Evolutionary conservation across 2,329 filamentous ascomycete genomes (phyloP).

Genomic region (Sporothrix curviconia): DNA sequence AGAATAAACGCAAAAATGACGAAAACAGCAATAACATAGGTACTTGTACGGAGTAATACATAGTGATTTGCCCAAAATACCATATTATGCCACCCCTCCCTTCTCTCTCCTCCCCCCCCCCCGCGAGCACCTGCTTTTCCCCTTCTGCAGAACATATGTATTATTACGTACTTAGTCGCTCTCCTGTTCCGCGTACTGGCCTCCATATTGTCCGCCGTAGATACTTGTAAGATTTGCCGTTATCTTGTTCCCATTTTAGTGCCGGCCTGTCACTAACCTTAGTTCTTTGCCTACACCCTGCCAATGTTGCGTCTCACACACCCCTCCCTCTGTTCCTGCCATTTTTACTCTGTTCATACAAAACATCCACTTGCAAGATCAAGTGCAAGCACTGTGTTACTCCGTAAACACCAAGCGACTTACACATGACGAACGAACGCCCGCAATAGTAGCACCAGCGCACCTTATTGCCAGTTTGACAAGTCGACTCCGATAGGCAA

Average conservation of each 20-base stretch:
- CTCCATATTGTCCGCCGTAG: not conserved
- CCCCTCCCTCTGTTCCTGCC: not conserved
- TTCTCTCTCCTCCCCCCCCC: not conserved
- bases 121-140: not conserved
- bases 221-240: not conserved
- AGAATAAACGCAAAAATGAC: not conserved
- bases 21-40: slow-evolving; percentile 1
- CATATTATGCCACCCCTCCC: not conserved
- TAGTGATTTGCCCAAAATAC: not conserved
- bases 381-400: not conserved
- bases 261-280: slow-evolving; percentile 6
- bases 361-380: not conserved
- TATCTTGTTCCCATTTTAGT: slow-evolving; percentile 2
- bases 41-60: not conserved
- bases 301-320: not conserved
- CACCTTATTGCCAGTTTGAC: not conserved
- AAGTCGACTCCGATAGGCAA: not conserved
- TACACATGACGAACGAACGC: not conserved
- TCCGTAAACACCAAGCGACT: not conserved
- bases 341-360: too few relatives aligned
- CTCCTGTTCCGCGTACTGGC: not conserved
- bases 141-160: slow-evolving; percentile 1
- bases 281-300: slow-evolving; percentile 1
- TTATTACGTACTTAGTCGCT: not conserved
- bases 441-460: not conserved